Conservation (phyloP, 73 alveolate genomes). For the Paramecium tetraurelia region DNA sequence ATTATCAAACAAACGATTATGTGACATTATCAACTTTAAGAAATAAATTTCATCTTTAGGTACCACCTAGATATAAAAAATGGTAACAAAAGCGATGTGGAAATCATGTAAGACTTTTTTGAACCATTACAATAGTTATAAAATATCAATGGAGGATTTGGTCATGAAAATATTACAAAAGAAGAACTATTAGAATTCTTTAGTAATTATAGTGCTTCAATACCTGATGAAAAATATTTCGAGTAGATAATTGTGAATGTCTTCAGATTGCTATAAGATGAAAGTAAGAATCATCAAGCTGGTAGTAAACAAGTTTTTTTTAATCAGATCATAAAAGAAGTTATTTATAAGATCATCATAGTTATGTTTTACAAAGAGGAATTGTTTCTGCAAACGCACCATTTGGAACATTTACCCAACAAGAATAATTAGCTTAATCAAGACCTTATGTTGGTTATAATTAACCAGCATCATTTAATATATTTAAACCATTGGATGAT, state of each 20-base stretch:
- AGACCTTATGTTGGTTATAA: slow-evolving; percentile 19
- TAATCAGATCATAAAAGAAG: slow-evolving; percentile 61
- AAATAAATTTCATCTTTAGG: slow-evolving; percentile 75
- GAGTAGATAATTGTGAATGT: slow-evolving; percentile 33
- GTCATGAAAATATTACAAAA: background rate
- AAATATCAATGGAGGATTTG: slow-evolving; percentile 39
- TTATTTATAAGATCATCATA: slow-evolving; percentile 58
- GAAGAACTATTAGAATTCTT: slow-evolving; percentile 55
- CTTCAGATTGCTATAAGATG: slow-evolving; percentile 2
- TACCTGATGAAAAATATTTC: slow-evolving; percentile 52
- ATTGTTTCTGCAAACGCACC: slow-evolving; percentile 74
- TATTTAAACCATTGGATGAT: slow-evolving; percentile 47
- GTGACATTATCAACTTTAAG: slow-evolving; percentile 85
- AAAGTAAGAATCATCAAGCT: slow-evolving; percentile 32
- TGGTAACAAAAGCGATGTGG: slow-evolving; percentile 80
- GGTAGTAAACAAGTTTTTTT: slow-evolving; percentile 49
- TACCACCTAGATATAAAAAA: slow-evolving; percentile 85
- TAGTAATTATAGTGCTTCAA: slow-evolving; percentile 52
- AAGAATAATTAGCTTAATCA: slow-evolving; percentile 11
- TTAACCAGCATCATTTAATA: slow-evolving; percentile 12
- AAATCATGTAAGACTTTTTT: slow-evolving; percentile 62
- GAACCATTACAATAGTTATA: slow-evolving; percentile 59
- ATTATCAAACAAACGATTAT: slow-evolving; percentile 74
- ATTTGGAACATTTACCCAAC: slow-evolving; percentile 70
- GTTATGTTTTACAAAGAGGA: slow-evolving; percentile 48